Percentiles rank a stretch among this genome's conserved stretches.
Evolutionary conservation across 2,329 filamentous ascomycete genomes (phyloP).

Genomic region (Harringtonia aguacate): DNA sequence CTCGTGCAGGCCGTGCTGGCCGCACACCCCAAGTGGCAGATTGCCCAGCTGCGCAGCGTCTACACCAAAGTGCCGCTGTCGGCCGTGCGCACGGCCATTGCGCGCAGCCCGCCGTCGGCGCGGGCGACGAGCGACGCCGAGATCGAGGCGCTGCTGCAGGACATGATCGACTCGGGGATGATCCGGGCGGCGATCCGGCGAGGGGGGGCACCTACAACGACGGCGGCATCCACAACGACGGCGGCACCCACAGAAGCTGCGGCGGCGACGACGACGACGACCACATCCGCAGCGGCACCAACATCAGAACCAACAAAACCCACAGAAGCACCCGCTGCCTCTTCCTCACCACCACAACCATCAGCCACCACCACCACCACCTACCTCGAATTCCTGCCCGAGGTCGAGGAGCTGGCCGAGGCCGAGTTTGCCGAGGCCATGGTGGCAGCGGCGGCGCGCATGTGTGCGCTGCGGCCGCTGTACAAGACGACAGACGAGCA

Average conservation of each 20-base stretch:
- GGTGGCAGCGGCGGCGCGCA: slow-evolving; percentile 26
- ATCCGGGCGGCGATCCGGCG: slow-evolving; percentile 41
- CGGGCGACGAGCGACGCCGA: slow-evolving; percentile 30
- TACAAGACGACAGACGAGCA: slow-evolving; percentile 43
- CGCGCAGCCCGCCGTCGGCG: slow-evolving; percentile 17
- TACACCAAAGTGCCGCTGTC: slow-evolving; percentile 52
- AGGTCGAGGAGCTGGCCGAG: slow-evolving; percentile 35
- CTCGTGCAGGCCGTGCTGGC: slow-evolving; percentile 59
- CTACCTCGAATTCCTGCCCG: slow-evolving; percentile 40
- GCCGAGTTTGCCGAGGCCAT: slow-evolving; percentile 38
- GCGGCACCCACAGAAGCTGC: neutral
- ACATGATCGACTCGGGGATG: slow-evolving; percentile 46
- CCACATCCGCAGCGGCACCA: neutral
- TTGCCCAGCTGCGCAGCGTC: slow-evolving; percentile 61
- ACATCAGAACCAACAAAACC: neutral
- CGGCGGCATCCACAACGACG: too few relatives aligned
- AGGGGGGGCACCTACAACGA: too few relatives aligned
- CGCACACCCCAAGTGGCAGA: slow-evolving; percentile 65
- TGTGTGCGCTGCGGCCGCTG: slow-evolving; percentile 34
- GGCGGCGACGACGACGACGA: too few relatives aligned
- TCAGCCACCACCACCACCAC: slow-evolving; percentile 17
- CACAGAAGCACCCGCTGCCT: neutral
- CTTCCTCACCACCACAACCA: neutral
- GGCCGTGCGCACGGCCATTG: slow-evolving; percentile 38
- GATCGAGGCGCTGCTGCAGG: slow-evolving; percentile 33